Evolutionary conservation across 1,284 basidiomycete species (phyloP).

Genomic region (Pisolithus thermaeus): DNA sequence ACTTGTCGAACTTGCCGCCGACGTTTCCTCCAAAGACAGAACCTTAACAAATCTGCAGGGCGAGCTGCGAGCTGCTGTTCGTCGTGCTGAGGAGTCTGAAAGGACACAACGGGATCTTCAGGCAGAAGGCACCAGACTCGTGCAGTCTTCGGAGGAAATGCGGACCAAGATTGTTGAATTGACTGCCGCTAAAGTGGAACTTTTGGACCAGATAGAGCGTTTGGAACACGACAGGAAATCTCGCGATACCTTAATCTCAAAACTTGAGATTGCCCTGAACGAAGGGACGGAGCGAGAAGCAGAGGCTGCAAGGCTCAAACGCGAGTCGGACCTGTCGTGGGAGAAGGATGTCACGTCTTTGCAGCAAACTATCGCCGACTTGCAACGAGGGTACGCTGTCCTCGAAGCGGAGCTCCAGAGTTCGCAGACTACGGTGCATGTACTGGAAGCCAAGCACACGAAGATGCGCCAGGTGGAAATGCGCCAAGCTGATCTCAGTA

Average conservation of each 20-base stretch:
- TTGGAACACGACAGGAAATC: slow-evolving; percentile 49
- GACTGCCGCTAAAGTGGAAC: slow-evolving; percentile 60
- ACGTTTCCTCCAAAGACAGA: slow-evolving; percentile 47
- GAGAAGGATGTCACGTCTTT: slow-evolving; percentile 47
- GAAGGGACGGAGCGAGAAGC: slow-evolving; percentile 47
- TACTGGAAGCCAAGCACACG: slow-evolving; percentile 54
- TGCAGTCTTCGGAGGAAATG: slow-evolving; percentile 78
- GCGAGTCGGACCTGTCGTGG: slow-evolving; percentile 35
- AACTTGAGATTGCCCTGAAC: slow-evolving; percentile 54
- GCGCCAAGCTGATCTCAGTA: slow-evolving; percentile 35
- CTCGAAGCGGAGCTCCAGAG: slow-evolving; percentile 59
- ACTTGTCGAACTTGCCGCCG: slow-evolving; percentile 47
- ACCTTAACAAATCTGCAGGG: slow-evolving; percentile 55
- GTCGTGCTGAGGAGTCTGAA: slow-evolving; percentile 71
- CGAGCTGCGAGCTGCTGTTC: slow-evolving; percentile 53
- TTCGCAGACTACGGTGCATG: slow-evolving; percentile 43
- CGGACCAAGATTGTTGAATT: slow-evolving; percentile 78
- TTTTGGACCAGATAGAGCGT: slow-evolving; percentile 55
- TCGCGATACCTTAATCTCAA: slow-evolving; percentile 52
- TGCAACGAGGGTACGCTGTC: slow-evolving; percentile 56
- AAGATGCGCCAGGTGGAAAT: slow-evolving; percentile 48
- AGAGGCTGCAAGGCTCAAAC: slow-evolving; percentile 37
- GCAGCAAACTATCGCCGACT: slow-evolving; percentile 45
- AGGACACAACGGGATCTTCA: slow-evolving; percentile 64
- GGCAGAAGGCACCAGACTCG: slow-evolving; percentile 62